These are phyloP conservation scores for Coniochaeta hoffmannii DNA, from an alignment of 2,329 filamentous ascomycete species.

Conservation along the genomic window DNA sequence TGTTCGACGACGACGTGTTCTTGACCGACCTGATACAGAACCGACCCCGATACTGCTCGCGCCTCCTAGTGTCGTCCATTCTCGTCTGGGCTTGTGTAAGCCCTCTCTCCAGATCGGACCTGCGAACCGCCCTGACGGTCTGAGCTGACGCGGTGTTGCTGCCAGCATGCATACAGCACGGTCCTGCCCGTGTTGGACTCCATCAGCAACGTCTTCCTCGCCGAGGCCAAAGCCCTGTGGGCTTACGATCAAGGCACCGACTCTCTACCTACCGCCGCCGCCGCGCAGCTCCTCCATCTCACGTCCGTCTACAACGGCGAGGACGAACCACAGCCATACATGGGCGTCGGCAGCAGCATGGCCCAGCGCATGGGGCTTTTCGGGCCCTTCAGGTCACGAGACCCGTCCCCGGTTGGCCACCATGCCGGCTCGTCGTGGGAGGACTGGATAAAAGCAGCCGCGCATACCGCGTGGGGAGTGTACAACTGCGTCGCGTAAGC, in stretches of 20 bases:
- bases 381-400: background rate
- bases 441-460: background rate
- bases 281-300: conserved; percentile 6
- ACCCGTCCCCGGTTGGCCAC: background rate
- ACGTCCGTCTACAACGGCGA: conserved; percentile 6
- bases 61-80: conserved; percentile 9
- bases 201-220: conserved; percentile 6
- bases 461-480: conserved; percentile 4
- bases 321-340: conserved; percentile 1
- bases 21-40: conserved; percentile 10
- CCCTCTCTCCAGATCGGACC: background rate
- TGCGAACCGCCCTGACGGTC: background rate
- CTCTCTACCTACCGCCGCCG: conserved; percentile 7
- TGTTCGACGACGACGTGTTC: conserved; percentile 14
- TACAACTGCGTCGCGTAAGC: background rate
- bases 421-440: background rate
- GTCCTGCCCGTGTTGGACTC: conserved; percentile 4
- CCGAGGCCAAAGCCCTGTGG: conserved; percentile 7
- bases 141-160: too few relatives aligned
- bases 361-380: conserved; percentile 6
- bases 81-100: conserved; percentile 12
- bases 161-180: conserved; percentile 8
- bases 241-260: conserved; percentile 2
- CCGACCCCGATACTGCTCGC: conserved; percentile 11
- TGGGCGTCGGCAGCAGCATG: conserved; percentile 6